Conservation (phyloP, 495 filamentous ascomycete genomes). For the Lophiostoma macrostomum region DNA sequence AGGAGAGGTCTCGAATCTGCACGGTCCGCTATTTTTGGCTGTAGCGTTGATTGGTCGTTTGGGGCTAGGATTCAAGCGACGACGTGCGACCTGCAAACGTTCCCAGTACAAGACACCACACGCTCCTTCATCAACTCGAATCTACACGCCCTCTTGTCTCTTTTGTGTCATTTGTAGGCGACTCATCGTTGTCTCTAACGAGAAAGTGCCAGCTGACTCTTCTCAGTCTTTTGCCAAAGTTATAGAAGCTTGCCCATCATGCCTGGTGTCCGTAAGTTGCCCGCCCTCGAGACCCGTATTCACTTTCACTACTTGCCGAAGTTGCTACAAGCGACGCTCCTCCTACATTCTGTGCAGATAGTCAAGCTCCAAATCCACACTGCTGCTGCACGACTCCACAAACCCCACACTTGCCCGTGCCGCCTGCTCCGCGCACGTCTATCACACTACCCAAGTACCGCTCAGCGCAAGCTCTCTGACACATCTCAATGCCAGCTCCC, state of each 20-base stretch:
- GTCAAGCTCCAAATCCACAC: too few relatives aligned
- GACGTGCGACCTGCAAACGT: too few relatives aligned
- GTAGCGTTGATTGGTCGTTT: too few relatives aligned
- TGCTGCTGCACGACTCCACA: too few relatives aligned
- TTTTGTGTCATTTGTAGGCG: conserved; percentile 1
- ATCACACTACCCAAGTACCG: not conserved
- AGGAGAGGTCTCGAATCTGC: not conserved
- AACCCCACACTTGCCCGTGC: too few relatives aligned
- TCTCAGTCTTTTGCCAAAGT: not conserved
- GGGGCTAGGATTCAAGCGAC: too few relatives aligned
- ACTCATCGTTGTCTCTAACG: not conserved
- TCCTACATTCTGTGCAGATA: too few relatives aligned
- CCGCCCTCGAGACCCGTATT: too few relatives aligned
- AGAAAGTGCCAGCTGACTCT: not conserved
- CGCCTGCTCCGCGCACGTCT: not conserved
- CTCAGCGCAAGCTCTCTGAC: not conserved
- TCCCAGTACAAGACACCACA: too few relatives aligned
- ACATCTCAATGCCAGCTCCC: conserved; percentile 20
- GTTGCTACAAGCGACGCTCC: too few relatives aligned
- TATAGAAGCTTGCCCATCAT: conserved; percentile 18
- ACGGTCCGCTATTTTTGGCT: conserved; percentile 21
- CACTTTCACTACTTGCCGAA: not conserved
- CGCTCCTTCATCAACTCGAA: not conserved
- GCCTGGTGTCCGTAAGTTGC: conserved; percentile 38
- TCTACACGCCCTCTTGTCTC: not conserved